phyloP scores from a whole-genome alignment of 192 early-diverging fungal genomes.

The Geosiphon pyriformis region DNA sequence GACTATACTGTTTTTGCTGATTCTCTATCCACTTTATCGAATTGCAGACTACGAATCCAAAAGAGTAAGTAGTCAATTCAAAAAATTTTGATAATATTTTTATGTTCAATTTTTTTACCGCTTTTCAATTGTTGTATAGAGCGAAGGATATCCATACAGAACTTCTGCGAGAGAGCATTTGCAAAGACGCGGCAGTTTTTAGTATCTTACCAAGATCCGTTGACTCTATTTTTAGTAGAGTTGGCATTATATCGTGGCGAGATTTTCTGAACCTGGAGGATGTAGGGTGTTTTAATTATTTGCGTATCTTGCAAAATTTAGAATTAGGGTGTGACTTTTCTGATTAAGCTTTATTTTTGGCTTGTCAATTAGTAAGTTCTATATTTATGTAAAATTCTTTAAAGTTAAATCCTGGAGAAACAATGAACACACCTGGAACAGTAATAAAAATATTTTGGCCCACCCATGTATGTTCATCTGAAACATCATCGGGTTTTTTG shows the following conservation, averaged over 20 bases:
- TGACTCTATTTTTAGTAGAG: background rate
- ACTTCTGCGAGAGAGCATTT: slow-evolving; percentile 46
- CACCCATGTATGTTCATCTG: slow-evolving; percentile 42
- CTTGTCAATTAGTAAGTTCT: too few relatives aligned
- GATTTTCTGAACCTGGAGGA: background rate
- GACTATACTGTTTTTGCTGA: slow-evolving; percentile 34
- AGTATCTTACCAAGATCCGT: background rate
- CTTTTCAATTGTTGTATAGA: slow-evolving; percentile 18
- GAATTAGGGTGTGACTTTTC: too few relatives aligned
- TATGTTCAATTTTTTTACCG: background rate
- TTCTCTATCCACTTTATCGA: slow-evolving; percentile 39
- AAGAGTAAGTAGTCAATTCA: slow-evolving; percentile 24
- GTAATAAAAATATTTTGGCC: slow-evolving; percentile 52
- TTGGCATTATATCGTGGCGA: background rate
- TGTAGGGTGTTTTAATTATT: too few relatives aligned
- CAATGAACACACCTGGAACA: slow-evolving; percentile 34
- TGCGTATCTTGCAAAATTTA: too few relatives aligned
- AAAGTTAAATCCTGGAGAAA: background rate
- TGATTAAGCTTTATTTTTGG: too few relatives aligned
- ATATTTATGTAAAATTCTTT: too few relatives aligned
- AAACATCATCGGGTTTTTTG: slow-evolving; percentile 40
- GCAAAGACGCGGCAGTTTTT: slow-evolving; percentile 42
- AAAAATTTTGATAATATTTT: background rate
- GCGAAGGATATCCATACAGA: slow-evolving; percentile 40
- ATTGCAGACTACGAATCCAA: slow-evolving; percentile 44